Evolutionary conservation across 1,284 basidiomycete species (phyloP).

Genomic region (Ceratobasidium sp.): DNA sequence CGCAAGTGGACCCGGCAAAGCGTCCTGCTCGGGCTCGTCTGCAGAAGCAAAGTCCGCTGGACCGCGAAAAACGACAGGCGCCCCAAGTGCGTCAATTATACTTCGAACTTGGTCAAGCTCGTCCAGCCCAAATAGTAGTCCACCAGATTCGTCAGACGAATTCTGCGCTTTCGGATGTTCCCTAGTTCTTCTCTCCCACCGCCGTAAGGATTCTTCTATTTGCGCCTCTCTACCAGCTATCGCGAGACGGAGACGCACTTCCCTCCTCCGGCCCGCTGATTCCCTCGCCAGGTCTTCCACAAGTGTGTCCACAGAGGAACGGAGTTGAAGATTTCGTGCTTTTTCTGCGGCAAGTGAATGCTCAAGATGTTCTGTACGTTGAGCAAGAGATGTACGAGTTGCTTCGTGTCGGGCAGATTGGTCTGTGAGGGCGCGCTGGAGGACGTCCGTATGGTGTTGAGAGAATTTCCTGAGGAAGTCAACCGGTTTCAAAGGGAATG

Average conservation of each 20-base stretch:
- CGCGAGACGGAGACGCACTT: conserved; percentile 76
- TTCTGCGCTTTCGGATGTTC: conserved; percentile 59
- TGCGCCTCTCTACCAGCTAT: conserved; percentile 78
- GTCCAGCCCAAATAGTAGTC: conserved; percentile 27
- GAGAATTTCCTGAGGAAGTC: conserved; percentile 78
- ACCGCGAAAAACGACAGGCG: conserved; percentile 65
- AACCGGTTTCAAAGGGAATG: conserved; percentile 3
- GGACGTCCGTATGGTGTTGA: conserved; percentile 59
- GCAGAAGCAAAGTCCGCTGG: not conserved
- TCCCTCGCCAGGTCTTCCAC: conserved; percentile 81
- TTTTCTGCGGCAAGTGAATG: conserved; percentile 62
- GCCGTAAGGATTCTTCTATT: conserved; percentile 67
- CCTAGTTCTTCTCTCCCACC: conserved; percentile 68
- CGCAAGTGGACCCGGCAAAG: conserved; percentile 58
- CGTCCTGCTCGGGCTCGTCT: conserved; percentile 6
- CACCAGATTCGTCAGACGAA: conserved; percentile 10
- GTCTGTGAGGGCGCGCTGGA: conserved; percentile 46
- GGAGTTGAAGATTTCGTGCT: conserved; percentile 66
- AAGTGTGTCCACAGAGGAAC: conserved; percentile 76
- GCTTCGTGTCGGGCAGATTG: conserved; percentile 70
- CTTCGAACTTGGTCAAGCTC: conserved; percentile 48
- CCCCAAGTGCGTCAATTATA: conserved; percentile 66
- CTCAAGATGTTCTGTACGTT: conserved; percentile 63
- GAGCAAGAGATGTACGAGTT: conserved; percentile 69
- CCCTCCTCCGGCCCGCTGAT: conserved; percentile 78